These are phyloP conservation scores for Domatiomyces globalis DNA, from an alignment of 2,329 filamentous ascomycete species.

Conservation along the genomic window DNA sequence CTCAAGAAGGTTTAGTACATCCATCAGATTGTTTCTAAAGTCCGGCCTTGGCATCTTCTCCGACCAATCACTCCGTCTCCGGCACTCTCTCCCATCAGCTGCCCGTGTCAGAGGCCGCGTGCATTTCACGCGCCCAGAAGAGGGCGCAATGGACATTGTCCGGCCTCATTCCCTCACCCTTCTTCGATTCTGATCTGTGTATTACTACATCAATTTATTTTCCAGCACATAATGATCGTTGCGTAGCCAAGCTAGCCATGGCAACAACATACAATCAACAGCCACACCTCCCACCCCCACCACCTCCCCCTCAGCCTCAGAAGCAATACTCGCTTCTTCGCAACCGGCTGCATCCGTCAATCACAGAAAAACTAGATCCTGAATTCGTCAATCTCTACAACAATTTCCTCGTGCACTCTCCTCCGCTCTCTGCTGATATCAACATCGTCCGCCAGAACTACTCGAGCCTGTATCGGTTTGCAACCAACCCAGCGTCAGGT, in stretches of 20 bases:
- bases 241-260: background rate
- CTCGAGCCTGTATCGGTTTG: constrained; percentile 15
- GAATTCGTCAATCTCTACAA: constrained; percentile 18
- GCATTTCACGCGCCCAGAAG: background rate
- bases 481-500: constrained; percentile 13
- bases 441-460: constrained; percentile 16
- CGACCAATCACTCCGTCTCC: background rate
- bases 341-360: constrained; percentile 13
- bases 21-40: background rate
- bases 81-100: background rate
- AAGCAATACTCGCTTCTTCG: background rate
- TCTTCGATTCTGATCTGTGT: background rate
- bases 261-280: background rate
- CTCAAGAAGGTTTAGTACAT: background rate
- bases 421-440: constrained; percentile 12
- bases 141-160: background rate
- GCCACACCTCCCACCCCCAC: background rate
- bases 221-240: background rate
- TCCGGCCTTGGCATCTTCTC: background rate
- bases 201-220: background rate
- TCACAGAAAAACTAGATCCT: constrained; percentile 15
- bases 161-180: background rate
- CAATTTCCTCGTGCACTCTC: constrained; percentile 14
- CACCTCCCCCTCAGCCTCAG: background rate
- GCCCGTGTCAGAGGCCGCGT: background rate